Evolutionary conservation across 2,329 filamentous ascomycete species (phyloP).

Genomic region (Knufia petricola): DNA sequence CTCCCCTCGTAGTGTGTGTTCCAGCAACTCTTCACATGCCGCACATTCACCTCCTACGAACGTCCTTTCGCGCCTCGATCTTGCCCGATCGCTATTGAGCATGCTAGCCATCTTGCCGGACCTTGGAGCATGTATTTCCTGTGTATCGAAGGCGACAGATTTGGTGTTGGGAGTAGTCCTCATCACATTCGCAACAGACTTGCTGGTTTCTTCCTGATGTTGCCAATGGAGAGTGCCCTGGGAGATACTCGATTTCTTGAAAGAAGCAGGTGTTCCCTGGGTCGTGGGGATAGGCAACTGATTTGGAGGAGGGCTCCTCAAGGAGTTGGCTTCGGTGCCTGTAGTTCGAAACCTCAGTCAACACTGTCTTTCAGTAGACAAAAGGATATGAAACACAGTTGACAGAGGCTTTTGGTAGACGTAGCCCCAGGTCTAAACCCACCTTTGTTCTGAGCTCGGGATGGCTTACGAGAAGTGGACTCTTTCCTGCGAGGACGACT

Average conservation of each 20-base stretch:
- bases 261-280: slow-evolving; percentile 4
- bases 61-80: slow-evolving; percentile 77
- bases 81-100: slow-evolving; percentile 66
- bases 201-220: background rate
- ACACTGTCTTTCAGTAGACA: slow-evolving; percentile 4
- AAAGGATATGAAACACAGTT: slow-evolving; percentile 1
- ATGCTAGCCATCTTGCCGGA: slow-evolving; percentile 46
- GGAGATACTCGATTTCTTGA: slow-evolving; percentile 21
- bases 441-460: slow-evolving; percentile 9
- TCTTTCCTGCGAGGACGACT: slow-evolving; percentile 15
- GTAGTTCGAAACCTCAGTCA: slow-evolving; percentile 3
- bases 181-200: background rate
- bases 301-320: background rate
- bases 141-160: background rate
- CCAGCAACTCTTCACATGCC: slow-evolving; percentile 91
- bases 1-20: slow-evolving; percentile 89
- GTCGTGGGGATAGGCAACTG: background rate
- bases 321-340: background rate
- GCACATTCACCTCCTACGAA: slow-evolving; percentile 93
- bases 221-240: slow-evolving; percentile 14
- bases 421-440: slow-evolving; percentile 3
- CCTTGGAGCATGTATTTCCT: background rate
- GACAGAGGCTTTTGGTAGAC: background rate
- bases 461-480: slow-evolving; percentile 10
- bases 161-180: background rate